A percentile compares a stretch with the other conserved stretches of the same genome.
These are phyloP conservation scores for Monilinia fructigena DNA, from an alignment of 2,329 filamentous ascomycete species.

Conservation along the genomic window DNA sequence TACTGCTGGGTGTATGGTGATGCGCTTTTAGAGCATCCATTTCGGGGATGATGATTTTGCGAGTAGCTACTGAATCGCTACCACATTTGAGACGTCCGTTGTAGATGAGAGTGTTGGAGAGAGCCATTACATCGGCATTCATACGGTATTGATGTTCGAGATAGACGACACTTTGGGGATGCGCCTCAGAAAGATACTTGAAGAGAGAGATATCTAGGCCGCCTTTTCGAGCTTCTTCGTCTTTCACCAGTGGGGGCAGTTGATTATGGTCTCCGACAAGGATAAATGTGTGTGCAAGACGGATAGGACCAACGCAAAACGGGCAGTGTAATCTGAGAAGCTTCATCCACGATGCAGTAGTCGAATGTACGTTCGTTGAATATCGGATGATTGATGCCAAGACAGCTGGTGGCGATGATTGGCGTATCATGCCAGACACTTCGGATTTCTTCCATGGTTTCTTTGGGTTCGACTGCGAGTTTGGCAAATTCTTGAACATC, in stretches of 20 bases:
- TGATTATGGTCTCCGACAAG: constrained; percentile 97
- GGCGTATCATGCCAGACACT: constrained; percentile 80
- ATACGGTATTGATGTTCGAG: constrained; percentile 97
- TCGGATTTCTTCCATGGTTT: constrained; percentile 78
- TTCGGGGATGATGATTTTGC: constrained; percentile 66
- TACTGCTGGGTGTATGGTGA: constrained; percentile 46
- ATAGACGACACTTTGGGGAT: constrained; percentile 84
- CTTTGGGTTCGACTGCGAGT: constrained; percentile 70
- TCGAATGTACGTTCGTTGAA: constrained; percentile 91
- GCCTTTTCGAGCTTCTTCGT: constrained; percentile 79
- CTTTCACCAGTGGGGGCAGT: constrained; percentile 88
- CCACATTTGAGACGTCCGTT: constrained; percentile 87
- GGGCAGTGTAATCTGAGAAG: constrained; percentile 93
- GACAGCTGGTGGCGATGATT: constrained; percentile 91
- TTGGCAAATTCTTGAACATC: constrained; percentile 84
- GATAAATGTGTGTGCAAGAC: constrained; percentile 89
- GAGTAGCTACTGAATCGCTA: constrained; percentile 68
- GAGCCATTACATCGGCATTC: constrained; percentile 93
- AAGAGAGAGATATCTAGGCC: constrained; percentile 92
- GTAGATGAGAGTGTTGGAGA: constrained; percentile 93
- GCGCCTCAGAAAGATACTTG: constrained; percentile 84
- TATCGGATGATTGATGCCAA: constrained; percentile 84
- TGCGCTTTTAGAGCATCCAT: constrained; percentile 61
- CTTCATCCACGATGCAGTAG: constrained; percentile 98
- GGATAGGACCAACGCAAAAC: constrained; percentile 89